Evolutionary conservation across 1,284 basidiomycete genomes (phyloP), one percentile per base, ranked within the genome.

Genomic region (Neotropicomus parvogracilis): DNA sequence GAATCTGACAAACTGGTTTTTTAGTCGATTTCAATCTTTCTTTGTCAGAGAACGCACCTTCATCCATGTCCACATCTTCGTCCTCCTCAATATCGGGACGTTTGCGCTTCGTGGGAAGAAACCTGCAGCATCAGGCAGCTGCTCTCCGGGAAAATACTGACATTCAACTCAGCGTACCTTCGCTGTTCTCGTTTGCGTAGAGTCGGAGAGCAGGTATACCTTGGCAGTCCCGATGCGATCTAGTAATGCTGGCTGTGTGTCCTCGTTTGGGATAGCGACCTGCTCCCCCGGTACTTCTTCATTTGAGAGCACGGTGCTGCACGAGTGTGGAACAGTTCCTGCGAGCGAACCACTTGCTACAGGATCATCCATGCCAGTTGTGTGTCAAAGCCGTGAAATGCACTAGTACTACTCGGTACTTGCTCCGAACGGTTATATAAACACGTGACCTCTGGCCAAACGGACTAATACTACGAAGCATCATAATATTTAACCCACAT

Each of bases 151-250:
- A 59, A 54, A 58, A 62, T 59, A 67, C 65, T 62, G 59, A 56
- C 58, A 60, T 58, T 53, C 59, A 50, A 62, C 66, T 72, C 69
- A 69, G 77, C 85, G 81, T 77, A 87, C 85, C 85, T 87, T 87
- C 68, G 75, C 75, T 58, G 66, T 70, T 58, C 74, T 76, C 56
- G 71, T 60, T 52, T 74, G 69, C 33, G 72, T 69, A 41, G 80
- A 70, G 58, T 88, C 85, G 40, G 82, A 75, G 52, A 86, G 75
- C 32, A 88, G 65, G 66, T 88, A 88, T 32, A 88, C 77, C 65
- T 83, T 87, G 44, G 75, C 75, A 46, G 59, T 74, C 44, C 85
- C 75, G 43, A 88, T 87, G 16, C 85, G 78, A 53, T 77, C 72
- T n/a, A 78, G 80, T 35, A 88, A 72, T 9, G 68, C 60, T 56